These are phyloP conservation scores for Eucalyptus curtisii DNA, from an alignment of 345 rosid genomes.

Conservation along the genomic window DNA sequence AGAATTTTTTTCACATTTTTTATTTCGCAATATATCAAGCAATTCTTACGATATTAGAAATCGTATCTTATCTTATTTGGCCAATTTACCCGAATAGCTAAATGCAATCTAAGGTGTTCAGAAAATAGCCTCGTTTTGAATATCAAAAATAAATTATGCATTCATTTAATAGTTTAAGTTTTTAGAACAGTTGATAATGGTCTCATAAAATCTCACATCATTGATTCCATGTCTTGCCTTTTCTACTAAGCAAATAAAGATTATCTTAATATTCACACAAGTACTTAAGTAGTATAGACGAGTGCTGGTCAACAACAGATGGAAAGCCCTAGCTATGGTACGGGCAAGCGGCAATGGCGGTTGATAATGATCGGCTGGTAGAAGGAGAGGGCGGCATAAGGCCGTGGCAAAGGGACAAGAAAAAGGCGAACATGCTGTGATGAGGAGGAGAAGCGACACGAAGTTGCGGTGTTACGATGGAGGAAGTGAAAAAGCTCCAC, in stretches of 20 bases:
- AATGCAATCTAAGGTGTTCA: not conserved
- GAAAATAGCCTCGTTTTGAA: too few relatives aligned
- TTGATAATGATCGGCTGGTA: not conserved
- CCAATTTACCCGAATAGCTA: not conserved
- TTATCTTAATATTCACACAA: too few relatives aligned
- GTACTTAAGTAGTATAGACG: not conserved
- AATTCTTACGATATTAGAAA: not conserved
- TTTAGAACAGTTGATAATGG: too few relatives aligned
- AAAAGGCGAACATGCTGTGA: not conserved
- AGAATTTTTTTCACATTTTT: fast-evolving
- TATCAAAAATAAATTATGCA: fast-evolving
- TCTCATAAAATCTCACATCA: fast-evolving
- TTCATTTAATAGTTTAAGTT: too few relatives aligned
- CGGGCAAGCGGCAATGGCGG: not conserved
- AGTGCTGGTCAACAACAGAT: not conserved
- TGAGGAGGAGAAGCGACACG: not conserved
- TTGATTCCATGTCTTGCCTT: not conserved
- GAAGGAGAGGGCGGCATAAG: not conserved
- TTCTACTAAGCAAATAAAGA: not conserved
- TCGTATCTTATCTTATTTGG: not conserved
- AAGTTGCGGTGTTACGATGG: not conserved
- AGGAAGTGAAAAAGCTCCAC: not conserved
- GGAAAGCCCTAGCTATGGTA: not conserved
- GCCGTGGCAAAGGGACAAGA: not conserved
- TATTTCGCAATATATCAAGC: fast-evolving